Evolutionary conservation across 176 grass and related monocot genomes (phyloP).

Genomic region (Eleusine coracana): DNA sequence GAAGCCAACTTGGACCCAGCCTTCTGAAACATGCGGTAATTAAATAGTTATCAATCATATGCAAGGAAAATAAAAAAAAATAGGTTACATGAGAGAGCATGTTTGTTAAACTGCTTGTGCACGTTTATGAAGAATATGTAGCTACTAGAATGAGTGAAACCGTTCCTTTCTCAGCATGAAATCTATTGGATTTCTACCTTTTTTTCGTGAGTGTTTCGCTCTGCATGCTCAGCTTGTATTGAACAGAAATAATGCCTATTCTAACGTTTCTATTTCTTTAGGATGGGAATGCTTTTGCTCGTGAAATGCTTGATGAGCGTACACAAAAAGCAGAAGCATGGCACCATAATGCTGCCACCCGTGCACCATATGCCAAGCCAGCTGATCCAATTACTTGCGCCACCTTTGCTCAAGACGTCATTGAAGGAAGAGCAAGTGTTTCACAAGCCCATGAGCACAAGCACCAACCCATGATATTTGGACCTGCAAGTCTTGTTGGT

Average conservation of each 20-base stretch:
- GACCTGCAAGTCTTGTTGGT: slow-evolving; percentile 78
- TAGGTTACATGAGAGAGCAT: not conserved
- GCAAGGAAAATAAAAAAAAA: not conserved
- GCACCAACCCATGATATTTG: slow-evolving; percentile 95
- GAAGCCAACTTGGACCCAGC: not conserved
- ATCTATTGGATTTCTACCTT: not conserved
- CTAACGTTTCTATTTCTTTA: slow-evolving; percentile 12
- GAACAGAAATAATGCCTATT: not conserved
- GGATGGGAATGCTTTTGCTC: slow-evolving; percentile 75
- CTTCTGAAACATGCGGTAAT: not conserved
- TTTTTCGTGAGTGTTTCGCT: not conserved
- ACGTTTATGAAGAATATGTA: not conserved
- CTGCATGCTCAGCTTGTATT: not conserved
- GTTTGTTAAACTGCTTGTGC: not conserved
- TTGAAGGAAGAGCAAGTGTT: slow-evolving; percentile 88
- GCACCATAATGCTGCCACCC: slow-evolving; percentile 76
- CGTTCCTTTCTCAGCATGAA: not conserved
- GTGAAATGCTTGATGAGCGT: slow-evolving; percentile 82
- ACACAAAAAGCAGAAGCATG: slow-evolving; percentile 73
- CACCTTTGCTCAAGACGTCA: slow-evolving; percentile 94
- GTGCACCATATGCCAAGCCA: slow-evolving; percentile 66
- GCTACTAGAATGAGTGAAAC: not conserved
- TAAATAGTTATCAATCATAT: not conserved
- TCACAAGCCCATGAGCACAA: slow-evolving; percentile 92
- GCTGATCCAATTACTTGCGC: slow-evolving; percentile 93